phyloP scores from a whole-genome alignment of 2,329 filamentous ascomycete species.

The Monosporascus sp. region DNA sequence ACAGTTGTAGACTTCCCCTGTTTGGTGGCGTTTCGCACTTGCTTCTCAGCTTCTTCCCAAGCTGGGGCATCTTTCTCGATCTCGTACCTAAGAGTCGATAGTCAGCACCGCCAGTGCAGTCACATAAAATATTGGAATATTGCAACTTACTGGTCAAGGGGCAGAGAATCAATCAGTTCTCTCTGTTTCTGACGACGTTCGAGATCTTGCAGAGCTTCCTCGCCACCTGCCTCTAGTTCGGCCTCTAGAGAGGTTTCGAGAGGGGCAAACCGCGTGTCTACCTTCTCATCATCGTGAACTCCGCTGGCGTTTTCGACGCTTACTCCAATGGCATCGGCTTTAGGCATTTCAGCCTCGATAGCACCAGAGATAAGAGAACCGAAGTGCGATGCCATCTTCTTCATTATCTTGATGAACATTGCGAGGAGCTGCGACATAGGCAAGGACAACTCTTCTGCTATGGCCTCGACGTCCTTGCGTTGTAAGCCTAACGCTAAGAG shows the following conservation, averaged over 20 bases:
- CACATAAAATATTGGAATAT: neutral
- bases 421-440: conserved; percentile 77
- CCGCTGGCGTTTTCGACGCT: conserved; percentile 55
- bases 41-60: conserved; percentile 70
- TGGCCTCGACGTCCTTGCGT: conserved; percentile 75
- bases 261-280: conserved; percentile 63
- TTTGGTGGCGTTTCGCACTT: conserved; percentile 56
- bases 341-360: conserved; percentile 62
- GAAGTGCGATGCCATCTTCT: conserved; percentile 81
- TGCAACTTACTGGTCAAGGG: conserved; percentile 71
- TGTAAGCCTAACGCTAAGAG: conserved; percentile 89
- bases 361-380: conserved; percentile 69
- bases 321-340: conserved; percentile 51
- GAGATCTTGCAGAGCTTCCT: conserved; percentile 67
- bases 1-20: conserved; percentile 54
- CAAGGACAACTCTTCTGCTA: conserved; percentile 74
- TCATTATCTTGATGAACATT: conserved; percentile 95
- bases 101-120: conserved; percentile 2
- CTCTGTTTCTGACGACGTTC: conserved; percentile 67
- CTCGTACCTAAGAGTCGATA: conserved; percentile 49
- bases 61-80: conserved; percentile 57
- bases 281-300: conserved; percentile 64
- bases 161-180: conserved; percentile 84
- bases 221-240: conserved; percentile 80
- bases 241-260: conserved; percentile 69